Evolutionary conservation across 148 eudicot species (phyloP).

Genomic region (Pharnaceum exiguum): DNA sequence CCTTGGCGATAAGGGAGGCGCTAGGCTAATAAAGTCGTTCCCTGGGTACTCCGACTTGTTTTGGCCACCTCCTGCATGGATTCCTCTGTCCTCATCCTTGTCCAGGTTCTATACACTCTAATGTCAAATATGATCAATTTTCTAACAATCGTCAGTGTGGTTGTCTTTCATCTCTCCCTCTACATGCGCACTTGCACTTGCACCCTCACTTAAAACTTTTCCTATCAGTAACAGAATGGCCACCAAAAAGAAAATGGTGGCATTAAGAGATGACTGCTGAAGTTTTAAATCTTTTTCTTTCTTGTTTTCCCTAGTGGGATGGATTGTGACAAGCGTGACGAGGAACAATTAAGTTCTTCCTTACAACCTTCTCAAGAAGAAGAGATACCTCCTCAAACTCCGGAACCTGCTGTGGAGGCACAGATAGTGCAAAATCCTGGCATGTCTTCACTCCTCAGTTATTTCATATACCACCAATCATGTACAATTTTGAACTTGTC

Average conservation of each 20-base stretch:
- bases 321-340: neutral
- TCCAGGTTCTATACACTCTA: neutral
- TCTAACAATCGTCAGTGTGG: too few relatives aligned
- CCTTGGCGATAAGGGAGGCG: neutral
- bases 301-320: neutral
- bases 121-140: too few relatives aligned
- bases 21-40: neutral
- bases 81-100: neutral
- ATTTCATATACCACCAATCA: neutral
- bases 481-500: neutral
- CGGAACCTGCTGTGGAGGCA: neutral
- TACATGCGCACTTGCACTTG: too few relatives aligned
- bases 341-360: neutral
- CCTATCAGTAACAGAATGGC: neutral
- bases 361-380: neutral
- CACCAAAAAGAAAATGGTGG: neutral
- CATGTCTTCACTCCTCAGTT: neutral
- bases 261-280: too few relatives aligned
- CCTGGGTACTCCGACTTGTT: constrained; percentile 9
- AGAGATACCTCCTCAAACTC: neutral
- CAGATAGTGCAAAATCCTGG: neutral
- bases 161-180: too few relatives aligned
- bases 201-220: neutral
- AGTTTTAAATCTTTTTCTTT: too few relatives aligned
- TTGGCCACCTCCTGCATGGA: constrained; percentile 19